Evolutionary conservation across 2,329 filamentous ascomycete species (phyloP), one percentile per base, ranked within the genome.

Genomic region (Claviceps sp.): DNA sequence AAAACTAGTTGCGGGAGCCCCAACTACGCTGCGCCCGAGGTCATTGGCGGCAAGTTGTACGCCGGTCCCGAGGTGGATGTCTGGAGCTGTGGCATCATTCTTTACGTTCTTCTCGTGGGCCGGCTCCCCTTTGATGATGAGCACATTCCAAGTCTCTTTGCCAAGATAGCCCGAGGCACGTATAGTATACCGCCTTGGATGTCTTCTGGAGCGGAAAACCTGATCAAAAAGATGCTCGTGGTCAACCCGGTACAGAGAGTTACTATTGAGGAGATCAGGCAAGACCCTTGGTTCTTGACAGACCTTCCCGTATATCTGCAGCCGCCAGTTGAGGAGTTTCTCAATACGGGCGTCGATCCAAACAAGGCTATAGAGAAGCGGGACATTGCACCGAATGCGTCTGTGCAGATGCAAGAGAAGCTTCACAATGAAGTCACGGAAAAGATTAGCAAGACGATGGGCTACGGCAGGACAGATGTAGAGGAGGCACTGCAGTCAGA

Each of bases 1-100:
- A 97, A 96, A 72, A 98, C 93, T 1, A 97, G 90, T 66, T 98
- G 93, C 63, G 93, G 93, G 50, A 97, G 91, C 64, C 93, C 93
- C 43, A 98, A 98, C 69, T 98, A 98, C 67, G 93, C 93, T 13
- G 93, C 93, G 1, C 93, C 93, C 6, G 93, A 98, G 67, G 93
- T 98, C 55, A 97, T 98, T 63, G 93, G 90, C 52, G 93, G 93
- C 24, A 98, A 97, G 74, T 76, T 97, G 51, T 98, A 98, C 65
- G 93, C 93, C 18, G 93, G 93, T 1, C 91, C 93, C 0, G 93
- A 98, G 69, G 93, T 98, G 40, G 93, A 98, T 66, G 93, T 98
- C 2, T 98, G 93, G 93, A 97, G 91, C 68, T 86, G 90, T 64
- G 89, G 89, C 55, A 89, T 95, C 57, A 95, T 95, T 62, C 76